Evolutionary conservation across 352 stramenopile species (phyloP), one percentile per base, ranked within the genome.

Genomic region (Globisporangium spiculum): DNA sequence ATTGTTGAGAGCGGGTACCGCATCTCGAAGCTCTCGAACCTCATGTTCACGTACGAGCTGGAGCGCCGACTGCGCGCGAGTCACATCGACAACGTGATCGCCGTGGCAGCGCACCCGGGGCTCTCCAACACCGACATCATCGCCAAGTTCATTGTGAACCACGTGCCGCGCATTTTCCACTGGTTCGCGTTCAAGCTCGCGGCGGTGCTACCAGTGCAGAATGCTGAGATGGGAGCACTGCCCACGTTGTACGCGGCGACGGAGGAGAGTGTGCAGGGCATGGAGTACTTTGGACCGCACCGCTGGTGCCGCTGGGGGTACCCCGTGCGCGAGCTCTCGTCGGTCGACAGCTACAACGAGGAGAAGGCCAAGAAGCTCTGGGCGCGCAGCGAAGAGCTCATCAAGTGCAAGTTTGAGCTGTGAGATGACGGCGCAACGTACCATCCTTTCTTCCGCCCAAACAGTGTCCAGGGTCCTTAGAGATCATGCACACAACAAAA

Each of bases 41-140:
- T 87, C 61, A 24, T 87, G 52, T 89, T 89, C 68, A 80, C 77
- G 32, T 72, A 77, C 54, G 81, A 87, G 48, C 71, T 89, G 44
- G 66, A 83, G 24, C 73, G 79, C 4, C 74, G 79, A 10, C 56
- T 89, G 18, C 52, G 62, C 38, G 52, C 65, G 24, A 67, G 65
- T 18, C 63, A 57, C 3, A 59, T 81, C 38, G 30, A 34, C 18
- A 79, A 80, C 55, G 72, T 86, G 18, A 59, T 78, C 53, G 73
- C 77, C 4, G 69, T 89, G 32, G 72, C 74, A 3, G 73, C 74
- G 48, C 77, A 84, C 30, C 75, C 77, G 16, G 77, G 77, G 57
- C 60, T 78, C 20, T 77, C 72, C 54, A 69, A 76, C 56, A 84
- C 77, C 30, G 52, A 75, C 65, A 75, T 80, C 56, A 78, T 72